These are phyloP conservation scores for Mixia osmundae DNA, from an alignment of 1,284 basidiomycete species.

Conservation along the genomic window DNA sequence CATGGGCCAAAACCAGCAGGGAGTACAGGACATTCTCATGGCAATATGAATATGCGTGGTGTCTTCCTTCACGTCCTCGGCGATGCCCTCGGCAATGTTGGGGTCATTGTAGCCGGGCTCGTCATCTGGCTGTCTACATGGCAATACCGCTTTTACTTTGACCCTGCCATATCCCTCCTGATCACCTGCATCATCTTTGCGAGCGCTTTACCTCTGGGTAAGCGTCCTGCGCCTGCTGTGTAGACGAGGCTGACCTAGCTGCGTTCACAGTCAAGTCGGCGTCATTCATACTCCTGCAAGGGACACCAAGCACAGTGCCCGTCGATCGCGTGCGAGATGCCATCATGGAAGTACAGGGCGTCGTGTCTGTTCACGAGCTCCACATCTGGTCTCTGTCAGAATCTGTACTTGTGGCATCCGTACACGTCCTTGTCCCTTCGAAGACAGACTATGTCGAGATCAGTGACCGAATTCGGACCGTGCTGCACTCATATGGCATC, in stretches of 20 bases:
- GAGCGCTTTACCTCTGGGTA: slow-evolving; percentile 75
- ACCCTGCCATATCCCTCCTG: slow-evolving; percentile 77
- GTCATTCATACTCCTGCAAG: slow-evolving; percentile 90
- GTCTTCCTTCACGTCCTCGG: slow-evolving; percentile 84
- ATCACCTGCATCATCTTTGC: slow-evolving; percentile 96
- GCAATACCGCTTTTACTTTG: slow-evolving; percentile 56
- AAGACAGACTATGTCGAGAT: slow-evolving; percentile 65
- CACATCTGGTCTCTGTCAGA: slow-evolving; percentile 91
- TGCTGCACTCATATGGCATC: slow-evolving; percentile 70
- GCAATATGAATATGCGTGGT: slow-evolving; percentile 94
- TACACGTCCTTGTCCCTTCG: slow-evolving; percentile 66
- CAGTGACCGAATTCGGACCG: slow-evolving; percentile 55
- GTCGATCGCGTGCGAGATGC: slow-evolving; percentile 60
- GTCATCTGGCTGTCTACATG: slow-evolving; percentile 66
- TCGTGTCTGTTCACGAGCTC: slow-evolving; percentile 63
- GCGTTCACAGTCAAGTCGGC: slow-evolving; percentile 50
- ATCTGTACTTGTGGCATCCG: slow-evolving; percentile 75
- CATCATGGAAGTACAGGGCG: slow-evolving; percentile 60
- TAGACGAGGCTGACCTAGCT: slow-evolving; percentile 10
- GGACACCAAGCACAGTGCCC: slow-evolving; percentile 70
- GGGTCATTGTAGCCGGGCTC: slow-evolving; percentile 83
- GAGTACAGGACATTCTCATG: slow-evolving; percentile 21
- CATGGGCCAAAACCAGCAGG: neutral
- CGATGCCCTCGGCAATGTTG: slow-evolving; percentile 91
- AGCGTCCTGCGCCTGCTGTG: slow-evolving; percentile 17